Conservation (phyloP, 768 basidiomycete species). For the Leccinum subgranulosum region DNA sequence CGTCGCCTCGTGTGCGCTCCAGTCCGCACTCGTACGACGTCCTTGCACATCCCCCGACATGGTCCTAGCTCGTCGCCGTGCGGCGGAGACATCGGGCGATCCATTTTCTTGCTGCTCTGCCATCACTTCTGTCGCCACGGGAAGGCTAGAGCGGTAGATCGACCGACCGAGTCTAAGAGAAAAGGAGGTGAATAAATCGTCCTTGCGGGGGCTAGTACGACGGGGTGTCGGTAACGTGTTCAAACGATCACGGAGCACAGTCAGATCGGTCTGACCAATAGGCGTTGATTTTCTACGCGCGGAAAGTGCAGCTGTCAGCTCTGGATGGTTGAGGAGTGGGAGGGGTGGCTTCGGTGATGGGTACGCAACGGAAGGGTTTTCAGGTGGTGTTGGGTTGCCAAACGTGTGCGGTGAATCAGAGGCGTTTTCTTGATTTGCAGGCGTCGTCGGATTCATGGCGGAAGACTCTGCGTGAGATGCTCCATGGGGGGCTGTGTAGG, state of each 20-base stretch:
- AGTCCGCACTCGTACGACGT: slow-evolving; percentile 57
- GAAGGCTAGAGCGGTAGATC: slow-evolving; percentile 27
- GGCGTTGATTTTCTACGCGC: slow-evolving; percentile 18
- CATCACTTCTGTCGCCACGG: slow-evolving; percentile 22
- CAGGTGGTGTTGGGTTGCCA: slow-evolving; percentile 36
- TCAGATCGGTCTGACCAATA: slow-evolving; percentile 1
- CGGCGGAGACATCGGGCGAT: background rate
- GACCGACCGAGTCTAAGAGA: slow-evolving; percentile 26
- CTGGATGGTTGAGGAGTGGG: slow-evolving; percentile 49
- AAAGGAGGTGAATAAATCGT: slow-evolving; percentile 22
- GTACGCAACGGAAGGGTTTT: slow-evolving; percentile 23
- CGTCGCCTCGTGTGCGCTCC: slow-evolving; percentile 48
- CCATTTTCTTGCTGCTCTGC: slow-evolving; percentile 6
- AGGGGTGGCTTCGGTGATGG: slow-evolving; percentile 47
- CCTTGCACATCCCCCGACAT: slow-evolving; percentile 35
- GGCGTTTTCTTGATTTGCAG: slow-evolving; percentile 19
- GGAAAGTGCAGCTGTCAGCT: slow-evolving; percentile 21
- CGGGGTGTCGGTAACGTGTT: slow-evolving; percentile 20
- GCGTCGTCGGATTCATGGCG: slow-evolving; percentile 25
- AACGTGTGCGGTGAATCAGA: slow-evolving; percentile 41
- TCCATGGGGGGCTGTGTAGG: slow-evolving; percentile 13
- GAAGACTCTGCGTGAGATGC: slow-evolving; percentile 11
- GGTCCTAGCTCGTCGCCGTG: slow-evolving; percentile 24
- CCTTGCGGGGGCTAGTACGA: slow-evolving; percentile 14
- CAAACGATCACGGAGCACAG: slow-evolving; percentile 20